These are phyloP conservation scores for Puccinia coronata DNA, from an alignment of 1,284 basidiomycete species.

Conservation along the genomic window DNA sequence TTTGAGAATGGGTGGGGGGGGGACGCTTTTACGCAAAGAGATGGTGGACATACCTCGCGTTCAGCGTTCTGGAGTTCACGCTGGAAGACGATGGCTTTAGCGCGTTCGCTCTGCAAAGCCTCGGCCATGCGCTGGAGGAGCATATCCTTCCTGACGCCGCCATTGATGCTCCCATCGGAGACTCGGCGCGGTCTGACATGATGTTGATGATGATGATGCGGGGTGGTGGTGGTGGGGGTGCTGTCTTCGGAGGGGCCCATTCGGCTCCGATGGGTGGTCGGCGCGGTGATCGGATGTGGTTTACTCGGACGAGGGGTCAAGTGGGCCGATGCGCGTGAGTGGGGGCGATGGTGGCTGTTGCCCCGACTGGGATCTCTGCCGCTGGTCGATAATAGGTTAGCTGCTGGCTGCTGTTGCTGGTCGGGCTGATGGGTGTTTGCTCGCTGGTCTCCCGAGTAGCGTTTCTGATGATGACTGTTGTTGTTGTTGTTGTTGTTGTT, in stretches of 20 bases:
- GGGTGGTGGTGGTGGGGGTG: background rate
- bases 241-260: slow-evolving; percentile 3
- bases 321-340: background rate
- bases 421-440: background rate
- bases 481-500: background rate
- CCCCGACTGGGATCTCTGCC: background rate
- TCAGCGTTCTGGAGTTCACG: slow-evolving; percentile 47
- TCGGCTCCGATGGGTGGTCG: slow-evolving; percentile 18
- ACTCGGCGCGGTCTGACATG: slow-evolving; percentile 27
- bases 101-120: slow-evolving; percentile 31
- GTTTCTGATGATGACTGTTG: background rate
- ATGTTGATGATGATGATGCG: too few species aligned
- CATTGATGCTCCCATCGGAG: slow-evolving; percentile 37
- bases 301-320: background rate
- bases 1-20: background rate
- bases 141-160: slow-evolving; percentile 36
- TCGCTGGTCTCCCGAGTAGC: background rate
- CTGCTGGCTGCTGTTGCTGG: slow-evolving; percentile 9
- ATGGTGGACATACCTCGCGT: slow-evolving; percentile 10
- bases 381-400: background rate
- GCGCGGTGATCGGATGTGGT: background rate
- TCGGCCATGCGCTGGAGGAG: slow-evolving; percentile 42
- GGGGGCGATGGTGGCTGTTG: background rate
- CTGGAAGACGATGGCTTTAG: slow-evolving; percentile 35
- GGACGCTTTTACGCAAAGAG: background rate